phyloP scores from a whole-genome alignment of 352 stramenopile genomes.

The Globisporangium barbulae region DNA sequence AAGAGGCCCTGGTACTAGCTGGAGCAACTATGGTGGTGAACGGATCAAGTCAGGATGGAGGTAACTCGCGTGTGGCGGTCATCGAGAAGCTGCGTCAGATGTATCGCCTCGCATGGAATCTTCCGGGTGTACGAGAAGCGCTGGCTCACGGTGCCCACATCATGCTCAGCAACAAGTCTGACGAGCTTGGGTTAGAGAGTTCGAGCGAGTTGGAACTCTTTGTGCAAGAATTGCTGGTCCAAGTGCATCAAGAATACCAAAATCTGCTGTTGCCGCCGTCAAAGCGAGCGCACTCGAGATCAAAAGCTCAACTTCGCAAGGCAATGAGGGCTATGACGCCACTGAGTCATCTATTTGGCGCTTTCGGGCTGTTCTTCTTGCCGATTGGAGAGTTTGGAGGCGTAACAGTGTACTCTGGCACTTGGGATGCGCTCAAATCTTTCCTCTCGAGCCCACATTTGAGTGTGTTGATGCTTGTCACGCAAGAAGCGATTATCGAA shows the following conservation, averaged over 20 bases:
- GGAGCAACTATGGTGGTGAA: slow-evolving; percentile 5
- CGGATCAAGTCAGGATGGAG: neutral
- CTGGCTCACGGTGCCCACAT: slow-evolving; percentile 47
- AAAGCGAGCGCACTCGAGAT: slow-evolving; percentile 21
- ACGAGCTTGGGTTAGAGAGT: slow-evolving; percentile 18
- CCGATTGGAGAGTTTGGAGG: slow-evolving; percentile 21
- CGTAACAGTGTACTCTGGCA: slow-evolving; percentile 15
- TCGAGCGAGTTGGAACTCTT: slow-evolving; percentile 21
- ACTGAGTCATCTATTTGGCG: slow-evolving; percentile 34
- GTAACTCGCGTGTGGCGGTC: slow-evolving; percentile 6
- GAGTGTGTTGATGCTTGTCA: slow-evolving; percentile 34
- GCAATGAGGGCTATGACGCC: slow-evolving; percentile 18
- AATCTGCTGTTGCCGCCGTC: slow-evolving; percentile 51
- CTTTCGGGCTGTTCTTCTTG: slow-evolving; percentile 52
- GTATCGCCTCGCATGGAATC: slow-evolving; percentile 56
- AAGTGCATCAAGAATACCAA: slow-evolving; percentile 43
- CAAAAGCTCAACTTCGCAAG: neutral
- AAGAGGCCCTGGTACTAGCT: slow-evolving; percentile 24
- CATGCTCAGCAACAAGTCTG: slow-evolving; percentile 35
- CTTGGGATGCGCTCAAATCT: slow-evolving; percentile 28
- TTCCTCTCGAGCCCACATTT: slow-evolving; percentile 40
- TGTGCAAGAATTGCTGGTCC: slow-evolving; percentile 18
- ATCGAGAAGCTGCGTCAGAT: slow-evolving; percentile 41
- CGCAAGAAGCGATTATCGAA: slow-evolving; percentile 32
- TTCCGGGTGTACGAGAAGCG: slow-evolving; percentile 41